Conservation (phyloP, 2,329 filamentous ascomycete genomes). For the Colletotrichum costaricense region DNA sequence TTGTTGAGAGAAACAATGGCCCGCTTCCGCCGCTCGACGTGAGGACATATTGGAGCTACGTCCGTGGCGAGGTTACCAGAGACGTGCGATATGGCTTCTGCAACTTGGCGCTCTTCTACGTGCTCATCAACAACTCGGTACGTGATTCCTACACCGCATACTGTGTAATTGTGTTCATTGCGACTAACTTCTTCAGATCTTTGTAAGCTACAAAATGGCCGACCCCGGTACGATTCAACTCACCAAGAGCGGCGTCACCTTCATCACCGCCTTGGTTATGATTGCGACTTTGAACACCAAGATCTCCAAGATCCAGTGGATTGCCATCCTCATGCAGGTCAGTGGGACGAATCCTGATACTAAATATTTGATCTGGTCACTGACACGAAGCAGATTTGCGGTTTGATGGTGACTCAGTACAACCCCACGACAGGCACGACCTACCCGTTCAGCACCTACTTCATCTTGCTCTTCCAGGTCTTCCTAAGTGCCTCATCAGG, state of each 20-base stretch:
- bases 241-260: slow-evolving; percentile 45
- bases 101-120: slow-evolving; percentile 46
- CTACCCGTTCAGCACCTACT: slow-evolving; percentile 44
- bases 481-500: slow-evolving; percentile 45
- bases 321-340: slow-evolving; percentile 46
- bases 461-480: slow-evolving; percentile 45
- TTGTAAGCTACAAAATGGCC: slow-evolving; percentile 45
- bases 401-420: slow-evolving; percentile 46
- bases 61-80: slow-evolving; percentile 41
- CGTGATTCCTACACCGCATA: neutral
- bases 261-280: slow-evolving; percentile 46
- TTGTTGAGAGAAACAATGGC: slow-evolving; percentile 20
- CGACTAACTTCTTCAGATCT: slow-evolving; percentile 41
- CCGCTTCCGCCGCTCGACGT: slow-evolving; percentile 26
- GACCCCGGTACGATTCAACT: slow-evolving; percentile 47
- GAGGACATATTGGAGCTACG: slow-evolving; percentile 37
- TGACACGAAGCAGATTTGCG: slow-evolving; percentile 39
- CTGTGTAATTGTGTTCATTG: neutral
- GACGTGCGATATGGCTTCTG: slow-evolving; percentile 46
- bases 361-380: neutral
- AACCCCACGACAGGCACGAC: slow-evolving; percentile 41
- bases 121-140: slow-evolving; percentile 48
- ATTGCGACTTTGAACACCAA: slow-evolving; percentile 41
- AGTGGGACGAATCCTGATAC: neutral
- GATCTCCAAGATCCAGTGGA: slow-evolving; percentile 45